Conservation (phyloP, 2,329 filamentous ascomycete genomes). For the Fusarium newnesense region DNA sequence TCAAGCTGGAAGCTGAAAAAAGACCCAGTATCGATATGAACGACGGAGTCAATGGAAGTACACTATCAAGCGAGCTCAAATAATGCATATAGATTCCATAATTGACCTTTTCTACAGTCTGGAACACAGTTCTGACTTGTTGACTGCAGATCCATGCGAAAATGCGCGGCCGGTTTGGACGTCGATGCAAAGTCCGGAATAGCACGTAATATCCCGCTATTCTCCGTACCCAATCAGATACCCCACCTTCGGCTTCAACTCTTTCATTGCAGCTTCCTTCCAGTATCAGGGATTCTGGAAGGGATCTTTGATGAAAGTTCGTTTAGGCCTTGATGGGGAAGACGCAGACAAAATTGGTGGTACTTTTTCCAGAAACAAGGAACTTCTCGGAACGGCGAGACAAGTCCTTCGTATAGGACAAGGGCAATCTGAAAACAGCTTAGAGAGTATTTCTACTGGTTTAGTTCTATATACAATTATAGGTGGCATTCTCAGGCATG, state of each 20-base stretch:
- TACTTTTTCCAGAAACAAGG: neutral
- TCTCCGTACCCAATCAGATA: neutral
- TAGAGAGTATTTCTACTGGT: neutral
- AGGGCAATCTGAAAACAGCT: accelerated
- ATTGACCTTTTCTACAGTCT: accelerated
- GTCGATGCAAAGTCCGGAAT: neutral
- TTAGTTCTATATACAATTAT: neutral
- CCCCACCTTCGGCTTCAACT: accelerated
- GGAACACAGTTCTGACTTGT: accelerated
- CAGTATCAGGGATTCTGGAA: accelerated
- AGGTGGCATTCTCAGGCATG: accelerated
- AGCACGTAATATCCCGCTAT: neutral
- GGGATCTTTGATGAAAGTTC: accelerated
- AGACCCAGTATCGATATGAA: too few species aligned
- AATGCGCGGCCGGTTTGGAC: accelerated
- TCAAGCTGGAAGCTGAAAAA: neutral
- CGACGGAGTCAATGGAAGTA: accelerated
- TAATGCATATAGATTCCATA: too few species aligned
- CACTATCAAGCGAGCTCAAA: too few species aligned
- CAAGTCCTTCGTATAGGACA: neutral
- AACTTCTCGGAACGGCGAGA: accelerated
- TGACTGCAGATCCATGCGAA: neutral
- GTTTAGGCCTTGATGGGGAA: neutral
- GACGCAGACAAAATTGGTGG: too few species aligned
- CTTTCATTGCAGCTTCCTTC: accelerated